Evolutionary conservation across 2,329 filamentous ascomycete genomes (phyloP).

Genomic region (Colletotrichum incanum): DNA sequence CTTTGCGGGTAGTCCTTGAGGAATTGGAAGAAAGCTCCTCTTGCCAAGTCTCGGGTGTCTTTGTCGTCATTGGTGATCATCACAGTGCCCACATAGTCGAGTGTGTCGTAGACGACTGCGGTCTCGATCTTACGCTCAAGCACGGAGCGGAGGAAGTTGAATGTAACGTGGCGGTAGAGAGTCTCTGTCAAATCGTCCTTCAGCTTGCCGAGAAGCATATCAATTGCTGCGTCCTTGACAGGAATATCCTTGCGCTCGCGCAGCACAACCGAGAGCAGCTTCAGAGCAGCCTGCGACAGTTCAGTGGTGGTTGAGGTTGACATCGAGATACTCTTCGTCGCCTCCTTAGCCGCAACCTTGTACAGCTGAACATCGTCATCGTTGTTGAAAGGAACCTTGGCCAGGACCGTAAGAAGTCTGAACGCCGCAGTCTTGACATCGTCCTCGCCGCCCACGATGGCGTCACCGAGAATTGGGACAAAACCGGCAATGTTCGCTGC

Average conservation of each 20-base stretch:
- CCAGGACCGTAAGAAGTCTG: conserved; percentile 86
- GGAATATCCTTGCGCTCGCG: conserved; percentile 83
- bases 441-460: conserved; percentile 86
- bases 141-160: conserved; percentile 92
- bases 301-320: conserved; percentile 87
- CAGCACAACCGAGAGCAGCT: conserved; percentile 87
- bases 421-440: conserved; percentile 93
- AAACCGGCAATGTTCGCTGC: conserved; percentile 87
- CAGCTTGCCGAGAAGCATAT: conserved; percentile 85
- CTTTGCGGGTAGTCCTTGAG: conserved; percentile 94
- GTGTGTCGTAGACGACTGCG: conserved; percentile 88
- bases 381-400: conserved; percentile 85
- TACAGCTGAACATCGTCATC: conserved; percentile 76
- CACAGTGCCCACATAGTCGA: conserved; percentile 89
- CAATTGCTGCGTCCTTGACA: conserved; percentile 86
- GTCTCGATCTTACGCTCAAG: conserved; percentile 89
- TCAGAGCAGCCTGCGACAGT: conserved; percentile 88
- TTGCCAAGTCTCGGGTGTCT: conserved; percentile 87
- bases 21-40: conserved; percentile 94
- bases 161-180: conserved; percentile 91
- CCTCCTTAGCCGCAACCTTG: conserved; percentile 88
- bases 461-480: conserved; percentile 89
- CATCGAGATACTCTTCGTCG: conserved; percentile 83
- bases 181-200: conserved; percentile 94
- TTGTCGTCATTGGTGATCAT: conserved; percentile 98